Conservation (phyloP, 805 yeast species). For the Ogataea methylovora region DNA sequence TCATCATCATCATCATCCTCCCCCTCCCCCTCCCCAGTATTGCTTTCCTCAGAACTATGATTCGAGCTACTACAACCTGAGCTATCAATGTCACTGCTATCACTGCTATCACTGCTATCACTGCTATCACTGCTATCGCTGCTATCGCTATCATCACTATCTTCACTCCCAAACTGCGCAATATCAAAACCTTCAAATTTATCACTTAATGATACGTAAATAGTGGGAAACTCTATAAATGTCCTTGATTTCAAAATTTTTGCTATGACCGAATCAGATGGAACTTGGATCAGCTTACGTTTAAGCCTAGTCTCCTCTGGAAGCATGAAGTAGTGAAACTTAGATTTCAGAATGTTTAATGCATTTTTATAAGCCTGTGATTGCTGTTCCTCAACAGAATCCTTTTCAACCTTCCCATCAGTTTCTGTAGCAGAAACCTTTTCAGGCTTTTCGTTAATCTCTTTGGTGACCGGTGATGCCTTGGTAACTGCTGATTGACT, state of each 20-base stretch:
- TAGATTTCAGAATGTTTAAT: slow-evolving; percentile 1
- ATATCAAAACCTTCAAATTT: slow-evolving; percentile 21
- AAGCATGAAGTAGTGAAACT: slow-evolving; percentile 6
- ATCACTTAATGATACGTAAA: slow-evolving; percentile 33
- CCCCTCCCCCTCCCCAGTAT: neutral
- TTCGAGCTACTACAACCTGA: slow-evolving; percentile 1
- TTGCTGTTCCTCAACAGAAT: neutral
- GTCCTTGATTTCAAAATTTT: slow-evolving; percentile 46
- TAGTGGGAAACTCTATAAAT: slow-evolving; percentile 74
- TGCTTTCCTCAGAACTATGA: neutral
- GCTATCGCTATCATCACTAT: slow-evolving; percentile 4
- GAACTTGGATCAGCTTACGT: slow-evolving; percentile 30
- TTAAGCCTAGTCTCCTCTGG: slow-evolving; percentile 4
- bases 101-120: slow-evolving; percentile 3
- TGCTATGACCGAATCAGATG: slow-evolving; percentile 30
- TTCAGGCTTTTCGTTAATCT: too few species aligned
- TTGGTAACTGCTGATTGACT: too few species aligned
- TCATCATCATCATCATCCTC: neutral
- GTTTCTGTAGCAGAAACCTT: too few species aligned
- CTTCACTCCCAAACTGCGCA: slow-evolving; percentile 16
- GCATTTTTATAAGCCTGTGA: slow-evolving; percentile 2
- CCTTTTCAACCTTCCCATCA: neutral
- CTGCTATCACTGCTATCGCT: slow-evolving; percentile 3
- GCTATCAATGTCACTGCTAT: slow-evolving; percentile 1
- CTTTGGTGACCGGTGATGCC: too few species aligned